Conservation (phyloP, 2,329 filamentous ascomycete genomes). For the Xylaria sp. region DNA sequence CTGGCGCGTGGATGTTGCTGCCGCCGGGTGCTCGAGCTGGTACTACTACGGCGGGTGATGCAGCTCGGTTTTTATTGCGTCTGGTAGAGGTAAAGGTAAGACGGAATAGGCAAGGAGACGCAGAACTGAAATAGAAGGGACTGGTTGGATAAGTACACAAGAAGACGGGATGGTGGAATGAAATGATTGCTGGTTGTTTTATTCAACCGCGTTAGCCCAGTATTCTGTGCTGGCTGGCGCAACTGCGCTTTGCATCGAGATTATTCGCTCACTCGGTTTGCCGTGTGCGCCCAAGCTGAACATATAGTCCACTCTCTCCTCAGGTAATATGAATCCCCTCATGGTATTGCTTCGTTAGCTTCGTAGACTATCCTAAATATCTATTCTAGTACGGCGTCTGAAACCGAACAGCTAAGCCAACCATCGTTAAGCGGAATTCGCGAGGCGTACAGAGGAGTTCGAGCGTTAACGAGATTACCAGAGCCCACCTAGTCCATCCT, state of each 20-base stretch:
- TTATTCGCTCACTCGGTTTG: not conserved
- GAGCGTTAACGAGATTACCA: conserved; percentile 26
- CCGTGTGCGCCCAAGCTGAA: conserved; percentile 29
- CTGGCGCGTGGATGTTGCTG: not conserved
- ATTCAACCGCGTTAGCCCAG: not conserved
- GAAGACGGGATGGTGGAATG: not conserved
- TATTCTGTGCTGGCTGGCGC: not conserved
- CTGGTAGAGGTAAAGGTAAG: not conserved
- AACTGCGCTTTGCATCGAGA: not conserved
- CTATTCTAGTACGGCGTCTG: conserved; percentile 3
- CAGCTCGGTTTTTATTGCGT: too few species aligned
- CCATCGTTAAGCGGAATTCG: conserved; percentile 11
- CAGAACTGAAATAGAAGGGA: not conserved
- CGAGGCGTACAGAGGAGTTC: conserved; percentile 21
- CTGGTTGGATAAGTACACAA: not conserved
- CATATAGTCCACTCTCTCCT: conserved; percentile 11
- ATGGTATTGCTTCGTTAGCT: conserved; percentile 6
- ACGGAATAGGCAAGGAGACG: not conserved
- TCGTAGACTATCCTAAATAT: not conserved
- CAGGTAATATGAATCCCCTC: conserved; percentile 4
- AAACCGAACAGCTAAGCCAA: conserved; percentile 15
- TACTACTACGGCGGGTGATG: too few species aligned
- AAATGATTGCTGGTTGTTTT: not conserved
- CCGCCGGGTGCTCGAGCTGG: not conserved
- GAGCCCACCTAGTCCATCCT: conserved; percentile 10